A percentile compares a stretch with the other conserved stretches of the same genome.
Evolutionary conservation across 148 eudicot species (phyloP).

Genomic region (Vaccinium macrocarpon): DNA sequence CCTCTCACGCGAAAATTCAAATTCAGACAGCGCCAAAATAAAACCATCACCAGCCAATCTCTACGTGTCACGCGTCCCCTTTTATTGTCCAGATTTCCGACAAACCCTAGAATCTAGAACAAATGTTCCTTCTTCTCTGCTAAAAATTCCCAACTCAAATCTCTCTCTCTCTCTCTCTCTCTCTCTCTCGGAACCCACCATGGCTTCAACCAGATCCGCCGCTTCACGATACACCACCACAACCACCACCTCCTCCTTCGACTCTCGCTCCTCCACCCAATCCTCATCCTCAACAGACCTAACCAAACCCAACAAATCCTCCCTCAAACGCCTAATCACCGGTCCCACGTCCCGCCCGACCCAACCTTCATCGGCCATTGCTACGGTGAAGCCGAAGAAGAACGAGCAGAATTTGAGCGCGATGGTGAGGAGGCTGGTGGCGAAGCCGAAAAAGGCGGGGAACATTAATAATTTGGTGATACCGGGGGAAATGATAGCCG

Average conservation of each 20-base stretch:
- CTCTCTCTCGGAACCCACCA: background rate
- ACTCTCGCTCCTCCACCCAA: slow-evolving; percentile 39
- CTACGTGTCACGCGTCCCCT: slow-evolving; percentile 5
- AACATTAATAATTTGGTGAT: slow-evolving; percentile 30
- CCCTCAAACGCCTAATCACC: slow-evolving; percentile 16
- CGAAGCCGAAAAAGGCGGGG: slow-evolving; percentile 31
- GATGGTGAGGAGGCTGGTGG: slow-evolving; percentile 77
- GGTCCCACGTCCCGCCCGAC: background rate
- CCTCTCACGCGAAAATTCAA: slow-evolving; percentile 28
- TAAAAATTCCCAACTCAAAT: slow-evolving; percentile 17
- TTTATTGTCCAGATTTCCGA: background rate
- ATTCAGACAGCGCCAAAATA: slow-evolving; percentile 26
- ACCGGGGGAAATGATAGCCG: slow-evolving; percentile 47
- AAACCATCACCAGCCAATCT: background rate
- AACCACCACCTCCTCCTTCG: slow-evolving; percentile 27
- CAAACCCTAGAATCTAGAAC: slow-evolving; percentile 16
- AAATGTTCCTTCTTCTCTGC: background rate
- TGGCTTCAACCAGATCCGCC: slow-evolving; percentile 35
- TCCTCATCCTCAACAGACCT: slow-evolving; percentile 43
- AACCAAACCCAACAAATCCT: slow-evolving; percentile 21
- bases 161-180: background rate
- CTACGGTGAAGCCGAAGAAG: slow-evolving; percentile 13
- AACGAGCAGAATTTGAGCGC: slow-evolving; percentile 49
- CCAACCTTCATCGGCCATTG: slow-evolving; percentile 12
- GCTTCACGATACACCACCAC: slow-evolving; percentile 50